Base-by-base conservation (phyloP, 1,139 yeast genomes). In the Zygoascus sp. region DNA sequence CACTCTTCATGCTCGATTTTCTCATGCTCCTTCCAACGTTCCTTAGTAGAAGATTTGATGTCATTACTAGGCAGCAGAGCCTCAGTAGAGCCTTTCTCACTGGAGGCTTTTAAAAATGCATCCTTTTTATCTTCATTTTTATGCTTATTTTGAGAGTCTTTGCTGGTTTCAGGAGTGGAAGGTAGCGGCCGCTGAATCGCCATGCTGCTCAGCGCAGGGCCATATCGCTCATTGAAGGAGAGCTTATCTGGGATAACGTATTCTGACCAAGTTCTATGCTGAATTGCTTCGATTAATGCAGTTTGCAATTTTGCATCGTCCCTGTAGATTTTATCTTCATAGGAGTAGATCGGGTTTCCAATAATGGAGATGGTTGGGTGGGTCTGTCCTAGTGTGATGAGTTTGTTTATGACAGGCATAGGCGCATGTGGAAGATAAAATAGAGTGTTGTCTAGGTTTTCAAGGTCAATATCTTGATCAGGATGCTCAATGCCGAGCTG, bases 371-470 rank as follows among this genome's bases (percentile, higher is more conserved):
- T 30, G 11, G 22, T 30, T 13, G 40, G 0, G 81, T 81, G 16
- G 59, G 46, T 40, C 9, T 40, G 28, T n/a, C 46, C 27, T 11
- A 32, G 35, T 5, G 65, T 62, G 4, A 82, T 53, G 1, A 81
- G 55, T 0, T 50, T 37, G 40, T 80, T 77, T 1, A 85, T 79
- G 10, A 85, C 64, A 5, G 67, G 70, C 36, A 83, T 64, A 0
- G 89, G 87, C 0, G 90, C 90, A 64, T 86, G 95, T 0, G 94
- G 94, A 47, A 85, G 70, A 57, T 78, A 85, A 55, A 69, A 79
- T 1, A 83, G 60, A 0, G 59, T 50, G 0, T 44, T 45, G 2
- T 46, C 43, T 2, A 49, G 39, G 2, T 49, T 22, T 3, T 49
- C 34, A 2, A 47, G 45, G 17, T 23, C 32, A 3, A 47, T 44